phyloP scores from a whole-genome alignment of 2,329 filamentous ascomycete species.

The Tolypocladium ophioglossoides region DNA sequence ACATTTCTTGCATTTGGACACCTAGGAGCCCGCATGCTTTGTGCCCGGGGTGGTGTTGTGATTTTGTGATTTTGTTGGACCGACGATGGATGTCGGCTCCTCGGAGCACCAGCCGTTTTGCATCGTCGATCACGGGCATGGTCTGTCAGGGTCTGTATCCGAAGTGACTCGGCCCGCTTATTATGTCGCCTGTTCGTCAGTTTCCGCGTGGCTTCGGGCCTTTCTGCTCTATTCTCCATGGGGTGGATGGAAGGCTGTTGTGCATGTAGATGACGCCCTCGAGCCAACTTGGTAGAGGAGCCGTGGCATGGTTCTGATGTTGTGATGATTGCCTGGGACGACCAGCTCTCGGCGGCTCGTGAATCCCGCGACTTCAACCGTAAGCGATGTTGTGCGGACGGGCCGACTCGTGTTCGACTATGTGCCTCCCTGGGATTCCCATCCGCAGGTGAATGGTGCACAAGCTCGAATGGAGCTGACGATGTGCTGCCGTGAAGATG shows the following conservation, averaged over 20 bases:
- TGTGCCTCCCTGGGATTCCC: not conserved
- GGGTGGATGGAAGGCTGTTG: not conserved
- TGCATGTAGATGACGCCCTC: not conserved
- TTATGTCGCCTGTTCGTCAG: not conserved
- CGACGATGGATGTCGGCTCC: not conserved
- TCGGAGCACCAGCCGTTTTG: not conserved
- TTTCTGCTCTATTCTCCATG: not conserved
- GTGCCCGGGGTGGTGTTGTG: not conserved
- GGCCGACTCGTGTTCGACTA: not conserved
- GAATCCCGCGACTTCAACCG: not conserved
- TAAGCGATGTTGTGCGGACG: not conserved
- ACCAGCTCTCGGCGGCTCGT: not conserved
- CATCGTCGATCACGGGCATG: not conserved
- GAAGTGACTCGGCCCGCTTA: not conserved
- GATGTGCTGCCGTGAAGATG: not conserved
- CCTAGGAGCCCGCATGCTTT: not conserved
- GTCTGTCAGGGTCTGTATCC: not conserved
- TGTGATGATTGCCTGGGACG: not conserved
- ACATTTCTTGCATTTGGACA: constrained; percentile 36
- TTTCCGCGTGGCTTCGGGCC: not conserved
- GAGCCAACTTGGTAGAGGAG: not conserved
- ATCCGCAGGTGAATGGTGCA: not conserved
- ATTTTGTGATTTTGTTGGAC: not conserved
- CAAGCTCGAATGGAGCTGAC: not conserved
- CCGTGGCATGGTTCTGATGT: not conserved